Conservation (phyloP, 1,139 yeast species). For the Kodamaea arcana region DNA sequence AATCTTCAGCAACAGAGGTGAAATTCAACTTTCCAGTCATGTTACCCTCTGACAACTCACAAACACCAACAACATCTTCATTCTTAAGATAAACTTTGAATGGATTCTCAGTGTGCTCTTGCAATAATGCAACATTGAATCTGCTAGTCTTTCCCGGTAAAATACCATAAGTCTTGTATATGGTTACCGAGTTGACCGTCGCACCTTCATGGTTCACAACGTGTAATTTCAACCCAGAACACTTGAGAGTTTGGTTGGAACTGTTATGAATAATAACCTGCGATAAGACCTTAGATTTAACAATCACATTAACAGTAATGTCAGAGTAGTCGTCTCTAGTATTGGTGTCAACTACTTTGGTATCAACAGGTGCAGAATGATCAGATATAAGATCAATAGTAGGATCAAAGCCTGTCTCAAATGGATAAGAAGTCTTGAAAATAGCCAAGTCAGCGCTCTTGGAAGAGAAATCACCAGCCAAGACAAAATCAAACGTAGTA, state of each 20-base stretch:
- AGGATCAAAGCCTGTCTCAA: slow-evolving; percentile 3
- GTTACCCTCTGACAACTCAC: slow-evolving; percentile 24
- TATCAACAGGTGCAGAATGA: too few species aligned
- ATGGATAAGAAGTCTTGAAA: slow-evolving; percentile 2
- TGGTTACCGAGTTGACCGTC: slow-evolving; percentile 23
- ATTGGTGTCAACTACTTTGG: not conserved
- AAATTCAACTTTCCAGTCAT: slow-evolving; percentile 18
- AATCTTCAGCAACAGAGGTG: not conserved
- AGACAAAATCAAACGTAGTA: slow-evolving; percentile 15
- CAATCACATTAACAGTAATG: slow-evolving; percentile 23
- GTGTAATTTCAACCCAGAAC: slow-evolving; percentile 28
- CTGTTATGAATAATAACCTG: slow-evolving; percentile 33
- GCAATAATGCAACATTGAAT: slow-evolving; percentile 31
- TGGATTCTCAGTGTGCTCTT: slow-evolving; percentile 34
- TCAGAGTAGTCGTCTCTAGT: too few species aligned
- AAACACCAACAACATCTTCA: slow-evolving; percentile 18
- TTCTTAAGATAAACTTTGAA: slow-evolving; percentile 27
- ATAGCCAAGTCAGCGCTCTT: slow-evolving; percentile 8
- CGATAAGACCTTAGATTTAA: slow-evolving; percentile 30
- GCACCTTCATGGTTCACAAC: slow-evolving; percentile 30
- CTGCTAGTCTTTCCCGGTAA: slow-evolving; percentile 28
- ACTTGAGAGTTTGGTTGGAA: slow-evolving; percentile 23
- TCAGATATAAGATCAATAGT: slow-evolving; percentile 6
- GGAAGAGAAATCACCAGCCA: slow-evolving; percentile 23
- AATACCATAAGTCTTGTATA: slow-evolving; percentile 32